Percentiles rank a stretch among this genome's conserved stretches.
phyloP scores from a whole-genome alignment of 495 filamentous ascomycete species.

The Penicillium bialowiezense region DNA sequence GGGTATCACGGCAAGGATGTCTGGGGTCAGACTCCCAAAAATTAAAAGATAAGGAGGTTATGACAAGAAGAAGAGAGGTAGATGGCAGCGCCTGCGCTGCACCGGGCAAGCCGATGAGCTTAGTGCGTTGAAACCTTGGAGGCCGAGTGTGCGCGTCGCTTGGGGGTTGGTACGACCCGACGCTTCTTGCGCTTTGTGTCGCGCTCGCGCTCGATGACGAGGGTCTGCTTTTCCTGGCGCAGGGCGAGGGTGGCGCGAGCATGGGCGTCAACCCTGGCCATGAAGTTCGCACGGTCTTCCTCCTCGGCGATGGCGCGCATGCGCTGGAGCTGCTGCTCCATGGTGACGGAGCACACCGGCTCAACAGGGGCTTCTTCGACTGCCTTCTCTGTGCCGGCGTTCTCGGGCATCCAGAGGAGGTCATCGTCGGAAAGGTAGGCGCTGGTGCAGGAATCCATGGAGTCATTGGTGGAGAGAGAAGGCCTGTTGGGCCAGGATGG shows the following conservation, averaged over 20 bases:
- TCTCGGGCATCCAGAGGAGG: constrained; percentile 42
- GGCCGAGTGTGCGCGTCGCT: constrained; percentile 37
- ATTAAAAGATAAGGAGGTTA: constrained; percentile 8
- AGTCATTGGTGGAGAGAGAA: constrained; percentile 39
- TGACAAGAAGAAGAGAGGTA: constrained; percentile 12
- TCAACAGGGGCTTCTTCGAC: constrained; percentile 29
- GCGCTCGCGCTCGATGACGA: constrained; percentile 29
- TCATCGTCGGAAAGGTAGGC: constrained; percentile 53
- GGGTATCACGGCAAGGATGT: constrained; percentile 20
- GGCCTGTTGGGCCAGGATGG: constrained; percentile 53
- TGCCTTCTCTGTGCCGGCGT: constrained; percentile 23
- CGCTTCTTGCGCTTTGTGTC: constrained; percentile 42
- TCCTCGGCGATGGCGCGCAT: constrained; percentile 41
- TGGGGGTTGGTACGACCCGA: constrained; percentile 26
- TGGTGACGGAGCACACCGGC: constrained; percentile 28
- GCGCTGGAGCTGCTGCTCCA: constrained; percentile 43
- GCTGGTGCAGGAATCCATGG: constrained; percentile 31
- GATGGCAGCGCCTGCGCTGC: constrained; percentile 26
- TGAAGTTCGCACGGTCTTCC: constrained; percentile 40
- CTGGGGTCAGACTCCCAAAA: background rate
- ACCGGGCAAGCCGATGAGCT: constrained; percentile 2
- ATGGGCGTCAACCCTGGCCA: constrained; percentile 46
- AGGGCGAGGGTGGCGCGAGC: constrained; percentile 44
- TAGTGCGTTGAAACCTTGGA: constrained; percentile 14
- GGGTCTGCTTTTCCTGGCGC: constrained; percentile 33